Evolutionary conservation across 495 filamentous ascomycete species (phyloP), one percentile per base, ranked within the genome.

Genomic region (Penicillium verhagenii): DNA sequence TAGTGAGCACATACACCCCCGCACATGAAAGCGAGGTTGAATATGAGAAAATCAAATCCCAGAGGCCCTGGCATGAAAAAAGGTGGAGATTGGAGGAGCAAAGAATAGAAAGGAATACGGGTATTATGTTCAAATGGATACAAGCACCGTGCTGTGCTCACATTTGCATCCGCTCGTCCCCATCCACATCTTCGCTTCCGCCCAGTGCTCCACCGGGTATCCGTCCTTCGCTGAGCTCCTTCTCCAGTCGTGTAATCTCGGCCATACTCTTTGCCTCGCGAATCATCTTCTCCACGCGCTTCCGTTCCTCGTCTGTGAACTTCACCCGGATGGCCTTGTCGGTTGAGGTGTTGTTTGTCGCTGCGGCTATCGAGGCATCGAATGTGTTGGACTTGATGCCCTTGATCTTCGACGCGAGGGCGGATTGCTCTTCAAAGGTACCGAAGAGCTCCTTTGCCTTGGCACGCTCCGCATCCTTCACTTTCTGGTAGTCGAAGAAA

Each of bases 401-500:
- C 81, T 94, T 88, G 67, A 96, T 95, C 87, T 92, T 89, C 26
- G 83, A 83, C 31, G 92, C 93, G 18, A 97, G 79, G 13, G 86
- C 84, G 0, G 91, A 89, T 3, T 92, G 94, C 58, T 86, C 82
- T 37, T 86, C 79, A 2, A 67, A 59, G 0, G 85, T 91, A 48
- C 94, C 94, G 66, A 97, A 97, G 1, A 97, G 79, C 66, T 91
- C 86, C 31, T 71, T 77, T 0, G 92, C 91, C 56, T 82, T 78
- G 44, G 78, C 67, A 16, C 92, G 86, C 77, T 99, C 95, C 2
- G 76, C 84, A 44, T 92, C 83, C 67, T 90, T 95, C 26, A 97
- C 90, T 73, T 94, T 95, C 50, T 84, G 81, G 70, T 91, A 97
- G 74, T 99, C 95, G 42, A 99, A 79, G 76, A 96, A 96, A 31